Conservation (phyloP, 2,329 filamentous ascomycete genomes). For the Aspergillus flavus region DNA sequence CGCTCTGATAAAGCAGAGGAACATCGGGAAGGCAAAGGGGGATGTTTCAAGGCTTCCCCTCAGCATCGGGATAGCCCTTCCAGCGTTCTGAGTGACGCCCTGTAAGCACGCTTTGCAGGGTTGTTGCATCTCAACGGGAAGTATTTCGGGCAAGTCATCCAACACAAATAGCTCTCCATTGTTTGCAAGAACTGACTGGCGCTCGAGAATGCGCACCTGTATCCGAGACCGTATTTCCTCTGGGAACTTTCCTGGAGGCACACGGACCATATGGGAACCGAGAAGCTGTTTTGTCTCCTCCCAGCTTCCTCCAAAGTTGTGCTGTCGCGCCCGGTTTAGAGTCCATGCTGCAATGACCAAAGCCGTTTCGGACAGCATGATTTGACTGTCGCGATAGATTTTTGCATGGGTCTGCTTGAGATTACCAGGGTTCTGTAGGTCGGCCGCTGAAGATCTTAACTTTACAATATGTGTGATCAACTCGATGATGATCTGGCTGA, state of each 20-base stretch:
- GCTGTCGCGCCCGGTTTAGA: slow-evolving; percentile 36
- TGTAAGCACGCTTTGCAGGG: slow-evolving; percentile 28
- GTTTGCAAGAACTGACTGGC: slow-evolving; percentile 35
- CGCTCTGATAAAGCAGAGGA: slow-evolving; percentile 38
- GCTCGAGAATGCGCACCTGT: slow-evolving; percentile 34
- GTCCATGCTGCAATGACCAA: slow-evolving; percentile 44
- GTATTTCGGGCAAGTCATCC: slow-evolving; percentile 32
- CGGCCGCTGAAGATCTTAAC: slow-evolving; percentile 33
- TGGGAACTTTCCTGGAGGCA: slow-evolving; percentile 34
- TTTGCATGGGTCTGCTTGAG: slow-evolving; percentile 46
- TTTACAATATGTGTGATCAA: slow-evolving; percentile 42
- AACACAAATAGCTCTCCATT: slow-evolving; percentile 41
- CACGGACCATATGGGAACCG: slow-evolving; percentile 31
- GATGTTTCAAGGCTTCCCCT: slow-evolving; percentile 24
- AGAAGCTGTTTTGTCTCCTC: slow-evolving; percentile 33
- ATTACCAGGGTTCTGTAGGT: slow-evolving; percentile 35
- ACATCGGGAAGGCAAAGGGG: slow-evolving; percentile 33
- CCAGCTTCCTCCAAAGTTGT: slow-evolving; percentile 27
- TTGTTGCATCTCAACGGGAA: slow-evolving; percentile 31
- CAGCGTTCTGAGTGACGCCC: slow-evolving; percentile 23
- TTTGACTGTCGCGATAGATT: slow-evolving; percentile 46
- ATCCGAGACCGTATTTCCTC: slow-evolving; percentile 32
- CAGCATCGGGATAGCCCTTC: slow-evolving; percentile 22
- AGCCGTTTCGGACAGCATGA: slow-evolving; percentile 43
- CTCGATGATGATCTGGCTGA: slow-evolving; percentile 46